phyloP scores from a whole-genome alignment of 2,329 filamentous ascomycete species.

The Trichoderma brevicompactum region DNA sequence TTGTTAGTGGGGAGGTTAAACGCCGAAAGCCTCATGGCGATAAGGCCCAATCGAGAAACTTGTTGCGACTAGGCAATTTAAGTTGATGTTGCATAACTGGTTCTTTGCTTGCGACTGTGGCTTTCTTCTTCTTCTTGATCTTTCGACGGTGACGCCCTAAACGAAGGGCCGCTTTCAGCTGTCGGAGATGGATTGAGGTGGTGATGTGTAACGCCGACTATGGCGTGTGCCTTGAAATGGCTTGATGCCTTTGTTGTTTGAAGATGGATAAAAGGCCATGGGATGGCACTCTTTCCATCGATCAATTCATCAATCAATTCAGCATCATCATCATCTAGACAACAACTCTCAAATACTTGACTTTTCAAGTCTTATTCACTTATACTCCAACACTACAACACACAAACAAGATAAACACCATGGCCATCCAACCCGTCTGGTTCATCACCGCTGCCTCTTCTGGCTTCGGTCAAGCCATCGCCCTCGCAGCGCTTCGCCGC shows the following conservation, averaged over 20 bases:
- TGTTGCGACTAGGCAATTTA: neutral
- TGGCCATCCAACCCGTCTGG: conserved; percentile 48
- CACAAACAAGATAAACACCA: neutral
- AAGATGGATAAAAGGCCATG: neutral
- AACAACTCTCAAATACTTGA: neutral
- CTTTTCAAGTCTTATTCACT: neutral
- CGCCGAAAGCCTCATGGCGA: conserved; percentile 13
- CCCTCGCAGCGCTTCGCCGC: conserved; percentile 47
- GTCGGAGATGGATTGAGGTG: no score
- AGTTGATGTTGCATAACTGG: neutral
- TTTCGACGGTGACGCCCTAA: no score
- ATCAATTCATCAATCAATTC: neutral
- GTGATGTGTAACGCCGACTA: neutral
- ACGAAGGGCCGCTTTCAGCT: no score
- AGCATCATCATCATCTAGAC: neutral
- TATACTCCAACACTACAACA: neutral
- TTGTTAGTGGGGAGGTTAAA: neutral
- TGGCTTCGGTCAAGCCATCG: conserved; percentile 55
- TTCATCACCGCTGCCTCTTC: conserved; percentile 58
- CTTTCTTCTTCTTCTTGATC: no score
- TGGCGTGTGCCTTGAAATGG: neutral
- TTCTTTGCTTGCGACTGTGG: no score
- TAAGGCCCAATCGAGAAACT: neutral
- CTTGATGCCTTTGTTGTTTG: neutral
- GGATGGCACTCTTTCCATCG: neutral